These are phyloP conservation scores for Plantago major DNA, from an alignment of 257 asterid species.

Conservation along the genomic window DNA sequence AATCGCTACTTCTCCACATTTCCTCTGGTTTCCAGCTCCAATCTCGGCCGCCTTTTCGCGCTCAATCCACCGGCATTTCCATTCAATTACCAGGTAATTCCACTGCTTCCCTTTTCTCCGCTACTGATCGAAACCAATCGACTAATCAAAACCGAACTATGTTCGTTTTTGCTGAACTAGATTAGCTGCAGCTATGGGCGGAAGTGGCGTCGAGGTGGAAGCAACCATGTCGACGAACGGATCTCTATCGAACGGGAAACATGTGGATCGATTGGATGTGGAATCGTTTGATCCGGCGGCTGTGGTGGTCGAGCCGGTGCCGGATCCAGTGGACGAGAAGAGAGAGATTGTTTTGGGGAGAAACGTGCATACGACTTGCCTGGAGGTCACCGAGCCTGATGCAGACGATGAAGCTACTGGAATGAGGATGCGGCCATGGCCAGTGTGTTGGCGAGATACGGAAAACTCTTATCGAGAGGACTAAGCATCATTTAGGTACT, in stretches of 20 bases:
- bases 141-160: neutral
- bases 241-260: conserved; percentile 32
- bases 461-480: conserved; percentile 68
- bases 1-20: conserved; percentile 9
- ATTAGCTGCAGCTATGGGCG: conserved; percentile 38
- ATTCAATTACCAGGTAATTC: conserved; percentile 20
- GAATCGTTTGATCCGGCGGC: conserved; percentile 45
- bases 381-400: conserved; percentile 92
- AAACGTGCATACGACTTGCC: conserved; percentile 75
- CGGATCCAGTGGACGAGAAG: conserved; percentile 36
- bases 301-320: conserved; percentile 53
- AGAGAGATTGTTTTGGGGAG: conserved; percentile 73
- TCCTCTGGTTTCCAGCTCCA: conserved; percentile 25
- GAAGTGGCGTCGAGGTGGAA: conserved; percentile 26
- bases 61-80: neutral
- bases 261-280: conserved; percentile 20
- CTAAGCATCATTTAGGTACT: conserved; percentile 86
- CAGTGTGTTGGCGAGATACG: conserved; percentile 83
- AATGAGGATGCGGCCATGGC: conserved; percentile 93
- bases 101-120: neutral
- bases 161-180: conserved; percentile 4
- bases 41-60: conserved; percentile 7
- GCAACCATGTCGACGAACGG: conserved; percentile 32
- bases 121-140: neutral
- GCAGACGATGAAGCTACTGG: conserved; percentile 96